Evolutionary conservation across 2,329 filamentous ascomycete species (phyloP).

Genomic region (Exutisphaerella laricina): DNA sequence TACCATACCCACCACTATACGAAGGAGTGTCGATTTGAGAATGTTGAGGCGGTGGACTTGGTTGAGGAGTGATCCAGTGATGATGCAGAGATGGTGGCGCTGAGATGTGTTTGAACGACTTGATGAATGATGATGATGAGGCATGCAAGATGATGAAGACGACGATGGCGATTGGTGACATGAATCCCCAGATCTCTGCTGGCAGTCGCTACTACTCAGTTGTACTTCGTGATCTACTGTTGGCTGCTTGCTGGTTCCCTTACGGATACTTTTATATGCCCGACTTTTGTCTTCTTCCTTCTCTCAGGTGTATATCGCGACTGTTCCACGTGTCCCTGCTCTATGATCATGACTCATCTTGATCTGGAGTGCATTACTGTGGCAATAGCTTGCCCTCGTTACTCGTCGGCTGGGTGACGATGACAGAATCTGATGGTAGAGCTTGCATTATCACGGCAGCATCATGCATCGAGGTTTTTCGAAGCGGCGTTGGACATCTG

Average conservation of each 20-base stretch:
- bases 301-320: no score
- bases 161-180: not conserved
- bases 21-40: constrained; percentile 6
- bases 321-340: no score
- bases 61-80: constrained; percentile 2
- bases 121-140: not conserved
- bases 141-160: not conserved
- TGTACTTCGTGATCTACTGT: no score
- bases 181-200: no score
- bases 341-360: no score
- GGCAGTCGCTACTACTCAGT: no score
- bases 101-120: not conserved
- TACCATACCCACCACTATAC: constrained; percentile 16
- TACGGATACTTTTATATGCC: no score
- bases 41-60: constrained; percentile 13
- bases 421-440: not conserved
- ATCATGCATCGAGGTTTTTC: constrained; percentile 2
- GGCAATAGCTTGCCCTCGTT: no score
- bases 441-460: not conserved
- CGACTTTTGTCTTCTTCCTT: no score
- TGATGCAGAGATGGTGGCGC: not conserved
- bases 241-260: no score
- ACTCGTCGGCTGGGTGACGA: no score
- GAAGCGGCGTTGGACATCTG: constrained; percentile 5
- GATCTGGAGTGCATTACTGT: no score